These are phyloP conservation scores for Cornus controversa DNA, from an alignment of 148 eudicot species.

Conservation along the genomic window DNA sequence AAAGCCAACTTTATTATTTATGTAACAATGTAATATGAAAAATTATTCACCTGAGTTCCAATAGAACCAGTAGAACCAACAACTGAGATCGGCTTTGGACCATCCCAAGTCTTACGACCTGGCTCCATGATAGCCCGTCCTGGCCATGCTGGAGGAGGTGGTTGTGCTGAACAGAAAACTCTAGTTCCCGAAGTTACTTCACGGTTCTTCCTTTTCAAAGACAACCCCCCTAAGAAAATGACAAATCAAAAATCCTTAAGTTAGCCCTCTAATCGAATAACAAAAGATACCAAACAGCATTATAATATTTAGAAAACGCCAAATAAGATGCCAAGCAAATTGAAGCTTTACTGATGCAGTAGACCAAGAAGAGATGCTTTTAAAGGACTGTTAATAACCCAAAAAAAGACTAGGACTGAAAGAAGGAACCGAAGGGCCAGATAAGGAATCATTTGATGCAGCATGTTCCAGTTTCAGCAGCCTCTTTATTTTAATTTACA, in stretches of 20 bases:
- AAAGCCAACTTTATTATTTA: too few species aligned
- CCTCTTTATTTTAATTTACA: too few species aligned
- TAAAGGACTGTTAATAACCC: too few species aligned
- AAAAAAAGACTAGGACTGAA: too few species aligned
- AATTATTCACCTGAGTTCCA: constrained; percentile 81
- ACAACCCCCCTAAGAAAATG: constrained; percentile 48
- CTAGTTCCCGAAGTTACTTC: constrained; percentile 40
- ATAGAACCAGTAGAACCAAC: constrained; percentile 98
- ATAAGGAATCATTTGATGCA: too few species aligned
- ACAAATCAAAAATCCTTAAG: neutral
- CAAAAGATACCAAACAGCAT: too few species aligned
- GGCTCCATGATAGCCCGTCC: constrained; percentile 81
- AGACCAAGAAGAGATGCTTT: too few species aligned
- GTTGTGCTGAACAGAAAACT: constrained; percentile 74
- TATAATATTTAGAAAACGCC: too few species aligned
- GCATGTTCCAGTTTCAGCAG: too few species aligned
- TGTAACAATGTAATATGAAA: neutral
- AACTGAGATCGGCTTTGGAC: constrained; percentile 90
- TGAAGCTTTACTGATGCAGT: too few species aligned
- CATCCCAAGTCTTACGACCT: constrained; percentile 70
- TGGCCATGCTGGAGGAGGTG: constrained; percentile 98
- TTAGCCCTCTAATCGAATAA: neutral
- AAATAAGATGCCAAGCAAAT: too few species aligned
- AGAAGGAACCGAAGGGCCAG: too few species aligned
- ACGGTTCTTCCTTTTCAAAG: constrained; percentile 56